Evolutionary conservation across 169 alveolate species (phyloP), one percentile per base, ranked within the genome.

Genomic region (Plasmodium cynomolgi): DNA sequence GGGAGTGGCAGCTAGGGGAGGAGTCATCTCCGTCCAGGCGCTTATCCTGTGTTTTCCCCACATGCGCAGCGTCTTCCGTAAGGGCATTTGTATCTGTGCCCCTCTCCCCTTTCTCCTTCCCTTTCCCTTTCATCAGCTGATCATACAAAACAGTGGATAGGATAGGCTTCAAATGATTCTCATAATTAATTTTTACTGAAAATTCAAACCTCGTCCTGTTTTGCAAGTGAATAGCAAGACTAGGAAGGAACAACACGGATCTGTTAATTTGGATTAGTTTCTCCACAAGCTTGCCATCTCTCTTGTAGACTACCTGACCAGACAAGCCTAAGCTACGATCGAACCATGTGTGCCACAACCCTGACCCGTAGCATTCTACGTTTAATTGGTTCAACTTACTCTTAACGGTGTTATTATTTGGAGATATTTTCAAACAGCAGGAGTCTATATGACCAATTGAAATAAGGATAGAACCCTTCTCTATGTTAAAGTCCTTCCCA

Each of bases 281-380:
- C 85, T 98, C 99, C 68, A 93, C 94, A 1, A 96, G 92, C 17
- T 75, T 80, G 71, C 96, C 95, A n/a, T 97, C 96, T 41, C 97
- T 96, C 54, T 97, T 96, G 74, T 96, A 97, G 8, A 98, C 96
- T 26, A 99, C 99, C 94, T 98, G 97, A 23, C 99, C 99, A 23
- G 99, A 99, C 8, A 98, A 71, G 11, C 99, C 99, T 17, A 99
- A 95, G 84, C 98, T 99, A 91, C 99, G 97, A 80, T 99, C 99
- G 93, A 99, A 97, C 99, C 99, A 99, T 9, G 99, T 98, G 81
- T 98, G 99, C 99, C 99, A 99, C 23, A 99, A 96, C 13, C 99
- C 99, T 13, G 99, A 99, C 3, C 99, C 99, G 96, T 99, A 99
- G 26, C 96, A 93, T 23, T 86, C 95, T 29, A 92, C 94, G 17